These are phyloP conservation scores for Vitis hybrid DNA, from an alignment of 177 flowering plant species.

Conservation along the genomic window DNA sequence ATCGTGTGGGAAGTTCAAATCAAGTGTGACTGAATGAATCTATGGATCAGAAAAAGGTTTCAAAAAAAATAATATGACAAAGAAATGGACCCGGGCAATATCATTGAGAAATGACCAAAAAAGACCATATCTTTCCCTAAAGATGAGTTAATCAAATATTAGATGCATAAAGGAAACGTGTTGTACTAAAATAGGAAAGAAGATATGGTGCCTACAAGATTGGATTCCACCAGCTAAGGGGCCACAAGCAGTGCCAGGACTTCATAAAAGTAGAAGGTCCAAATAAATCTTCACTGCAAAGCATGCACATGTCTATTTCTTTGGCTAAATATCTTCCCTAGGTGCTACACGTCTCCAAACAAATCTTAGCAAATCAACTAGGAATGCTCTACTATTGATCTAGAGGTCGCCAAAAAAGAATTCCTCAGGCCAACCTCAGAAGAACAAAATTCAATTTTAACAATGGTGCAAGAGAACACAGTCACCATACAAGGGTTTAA, in stretches of 20 bases:
- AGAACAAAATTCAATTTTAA: no score
- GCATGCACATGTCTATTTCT: not conserved
- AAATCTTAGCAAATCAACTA: not conserved
- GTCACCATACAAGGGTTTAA: no score
- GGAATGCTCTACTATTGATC: not conserved
- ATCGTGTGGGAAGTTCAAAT: no score
- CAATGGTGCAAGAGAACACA: no score
- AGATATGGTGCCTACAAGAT: not conserved
- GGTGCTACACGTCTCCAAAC: not conserved
- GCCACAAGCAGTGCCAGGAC: not conserved
- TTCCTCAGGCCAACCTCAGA: not conserved
- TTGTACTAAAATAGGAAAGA: conserved; percentile 12
- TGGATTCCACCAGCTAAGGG: conserved; percentile 6
- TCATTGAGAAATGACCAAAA: no score
- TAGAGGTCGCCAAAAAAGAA: not conserved
- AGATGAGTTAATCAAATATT: no score
- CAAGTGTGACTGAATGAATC: no score
- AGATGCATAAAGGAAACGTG: not conserved
- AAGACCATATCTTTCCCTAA: no score
- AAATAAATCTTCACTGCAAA: not conserved
- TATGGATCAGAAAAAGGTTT: no score
- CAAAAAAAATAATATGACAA: no score
- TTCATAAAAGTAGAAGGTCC: not conserved
- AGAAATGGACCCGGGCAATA: no score
- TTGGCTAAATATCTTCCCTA: not conserved